Percentiles rank a stretch among this genome's conserved stretches.
These are phyloP conservation scores for Aureobasidium sp. DNA, from an alignment of 2,329 filamentous ascomycete species.

Conservation along the genomic window DNA sequence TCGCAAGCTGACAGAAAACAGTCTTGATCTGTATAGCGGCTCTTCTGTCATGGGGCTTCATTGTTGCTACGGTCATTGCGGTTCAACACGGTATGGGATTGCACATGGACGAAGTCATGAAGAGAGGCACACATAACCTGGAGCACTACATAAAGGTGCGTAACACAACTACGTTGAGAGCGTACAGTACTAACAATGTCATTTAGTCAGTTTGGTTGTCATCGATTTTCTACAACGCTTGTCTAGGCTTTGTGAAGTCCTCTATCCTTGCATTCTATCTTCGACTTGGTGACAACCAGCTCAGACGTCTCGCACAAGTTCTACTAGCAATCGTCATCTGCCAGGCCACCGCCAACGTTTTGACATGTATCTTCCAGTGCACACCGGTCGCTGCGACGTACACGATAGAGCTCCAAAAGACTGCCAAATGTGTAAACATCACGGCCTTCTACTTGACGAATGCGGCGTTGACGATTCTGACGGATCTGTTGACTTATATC, in stretches of 20 bases:
- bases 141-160: not conserved
- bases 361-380: slow-evolving; percentile 6
- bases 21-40: not conserved
- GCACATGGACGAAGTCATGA: not conserved
- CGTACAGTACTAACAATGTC: not conserved
- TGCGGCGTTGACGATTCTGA: not conserved
- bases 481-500: slow-evolving; percentile 4
- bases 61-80: not conserved
- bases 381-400: not conserved
- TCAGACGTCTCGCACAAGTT: not conserved
- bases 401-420: not conserved
- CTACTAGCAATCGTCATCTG: not conserved
- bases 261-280: slow-evolving; percentile 5
- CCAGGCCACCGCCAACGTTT: slow-evolving; percentile 5
- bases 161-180: not conserved
- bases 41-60: not conserved
- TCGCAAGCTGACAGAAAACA: not conserved
- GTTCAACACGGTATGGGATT: not conserved
- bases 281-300: not conserved
- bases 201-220: slow-evolving; percentile 2
- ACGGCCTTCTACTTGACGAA: not conserved
- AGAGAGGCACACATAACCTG: not conserved
- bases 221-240: slow-evolving; percentile 6
- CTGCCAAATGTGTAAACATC: slow-evolving; percentile 1
- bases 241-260: not conserved